Evolutionary conservation across 2,329 filamentous ascomycete genomes (phyloP).

Genomic region (Fusarium oligoseptatum): DNA sequence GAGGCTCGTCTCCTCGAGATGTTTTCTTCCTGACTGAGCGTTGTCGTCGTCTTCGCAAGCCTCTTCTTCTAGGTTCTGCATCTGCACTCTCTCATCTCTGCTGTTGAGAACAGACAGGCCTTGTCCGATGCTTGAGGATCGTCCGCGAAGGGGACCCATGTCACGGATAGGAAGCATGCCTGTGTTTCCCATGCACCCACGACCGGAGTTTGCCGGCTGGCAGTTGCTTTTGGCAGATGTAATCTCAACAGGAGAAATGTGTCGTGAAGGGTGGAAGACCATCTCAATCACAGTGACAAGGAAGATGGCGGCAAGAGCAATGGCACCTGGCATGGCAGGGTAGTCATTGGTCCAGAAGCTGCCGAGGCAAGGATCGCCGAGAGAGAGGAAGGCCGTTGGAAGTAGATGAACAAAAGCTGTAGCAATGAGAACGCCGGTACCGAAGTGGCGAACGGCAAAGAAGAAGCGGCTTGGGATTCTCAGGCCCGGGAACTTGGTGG

Average conservation of each 20-base stretch:
- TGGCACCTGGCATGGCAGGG: slow-evolving; percentile 81
- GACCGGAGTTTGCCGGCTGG: neutral
- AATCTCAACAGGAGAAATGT: slow-evolving; percentile 40
- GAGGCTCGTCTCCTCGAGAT: slow-evolving; percentile 41
- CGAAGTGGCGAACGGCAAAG: slow-evolving; percentile 75
- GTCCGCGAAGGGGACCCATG: slow-evolving; percentile 52
- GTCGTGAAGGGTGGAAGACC: slow-evolving; percentile 64
- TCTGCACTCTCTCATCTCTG: slow-evolving; percentile 30
- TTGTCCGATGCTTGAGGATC: slow-evolving; percentile 52
- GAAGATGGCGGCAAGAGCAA: slow-evolving; percentile 83
- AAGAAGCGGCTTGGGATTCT: slow-evolving; percentile 68
- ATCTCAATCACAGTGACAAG: slow-evolving; percentile 87
- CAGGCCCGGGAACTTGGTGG: slow-evolving; percentile 63
- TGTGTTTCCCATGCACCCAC: slow-evolving; percentile 45
- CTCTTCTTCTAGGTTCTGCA: slow-evolving; percentile 33
- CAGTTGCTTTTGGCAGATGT: slow-evolving; percentile 6
- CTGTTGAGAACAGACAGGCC: slow-evolving; percentile 49
- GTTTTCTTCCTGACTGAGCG: slow-evolving; percentile 33
- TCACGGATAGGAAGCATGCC: slow-evolving; percentile 50
- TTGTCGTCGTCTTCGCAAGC: slow-evolving; percentile 31
- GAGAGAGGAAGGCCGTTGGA: slow-evolving; percentile 73
- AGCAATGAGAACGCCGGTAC: slow-evolving; percentile 80
- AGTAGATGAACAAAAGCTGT: slow-evolving; percentile 85
- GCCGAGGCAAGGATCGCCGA: slow-evolving; percentile 76
- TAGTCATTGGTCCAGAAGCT: slow-evolving; percentile 82